Conservation (phyloP, 257 asterid genomes). For the Galeopsis tetrahit region DNA sequence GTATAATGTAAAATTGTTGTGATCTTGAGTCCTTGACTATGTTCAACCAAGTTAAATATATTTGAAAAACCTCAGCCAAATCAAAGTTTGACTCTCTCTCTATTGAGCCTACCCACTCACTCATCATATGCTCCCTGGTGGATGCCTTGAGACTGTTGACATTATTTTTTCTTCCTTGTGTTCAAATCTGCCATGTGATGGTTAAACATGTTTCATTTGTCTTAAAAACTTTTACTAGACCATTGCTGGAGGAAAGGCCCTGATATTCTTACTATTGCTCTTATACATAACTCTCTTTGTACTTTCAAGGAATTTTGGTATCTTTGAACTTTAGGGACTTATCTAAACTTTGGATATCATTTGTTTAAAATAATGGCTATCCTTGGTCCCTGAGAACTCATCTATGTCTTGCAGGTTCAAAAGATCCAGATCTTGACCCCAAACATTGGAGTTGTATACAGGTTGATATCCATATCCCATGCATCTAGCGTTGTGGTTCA, state of each 20-base stretch:
- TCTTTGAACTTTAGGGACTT: neutral
- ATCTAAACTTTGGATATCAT: neutral
- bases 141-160: conserved; percentile 9
- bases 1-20: neutral
- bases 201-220: too few species aligned
- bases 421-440: conserved; percentile 96
- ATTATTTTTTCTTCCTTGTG: too few species aligned
- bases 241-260: too few species aligned
- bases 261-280: too few species aligned
- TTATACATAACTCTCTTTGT: too few species aligned
- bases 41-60: neutral
- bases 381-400: conserved; percentile 5
- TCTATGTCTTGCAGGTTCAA: conserved; percentile 69
- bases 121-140: neutral
- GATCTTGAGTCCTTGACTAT: conserved; percentile 6
- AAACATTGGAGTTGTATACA: conserved; percentile 96
- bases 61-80: neutral
- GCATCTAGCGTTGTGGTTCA: neutral
- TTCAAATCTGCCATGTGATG: too few species aligned
- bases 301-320: neutral
- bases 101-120: neutral
- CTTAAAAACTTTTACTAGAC: too few species aligned
- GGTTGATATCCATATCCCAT: conserved; percentile 46
- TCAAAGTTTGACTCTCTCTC: neutral
- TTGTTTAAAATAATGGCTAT: neutral